Conservation (phyloP, 345 rosid species). For the Aquilaria yunnanensis region DNA sequence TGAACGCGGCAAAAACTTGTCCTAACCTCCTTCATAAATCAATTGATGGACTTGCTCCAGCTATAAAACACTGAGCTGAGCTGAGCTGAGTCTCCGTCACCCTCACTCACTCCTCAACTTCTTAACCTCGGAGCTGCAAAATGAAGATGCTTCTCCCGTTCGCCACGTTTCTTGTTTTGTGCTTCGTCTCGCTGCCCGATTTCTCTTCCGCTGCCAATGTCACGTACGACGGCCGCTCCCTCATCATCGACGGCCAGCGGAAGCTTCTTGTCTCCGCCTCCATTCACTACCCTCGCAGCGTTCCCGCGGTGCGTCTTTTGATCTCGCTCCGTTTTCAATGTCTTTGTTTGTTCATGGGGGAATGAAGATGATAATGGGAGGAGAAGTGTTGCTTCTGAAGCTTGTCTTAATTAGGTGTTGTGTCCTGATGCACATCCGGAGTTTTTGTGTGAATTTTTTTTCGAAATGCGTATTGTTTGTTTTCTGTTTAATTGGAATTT, state of each 20-base stretch:
- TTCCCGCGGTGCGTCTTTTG: conserved; percentile 43
- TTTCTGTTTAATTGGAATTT: background rate
- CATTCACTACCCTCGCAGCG: conserved; percentile 74
- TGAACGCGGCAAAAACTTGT: too few relatives aligned
- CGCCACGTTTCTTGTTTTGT: background rate
- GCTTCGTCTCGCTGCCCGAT: conserved; percentile 4
- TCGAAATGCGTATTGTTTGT: background rate
- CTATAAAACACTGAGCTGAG: too few relatives aligned
- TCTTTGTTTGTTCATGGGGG: background rate
- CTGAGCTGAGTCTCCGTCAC: too few relatives aligned
- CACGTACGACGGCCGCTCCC: conserved; percentile 54
- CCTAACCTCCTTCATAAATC: too few relatives aligned
- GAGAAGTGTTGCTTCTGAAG: background rate
- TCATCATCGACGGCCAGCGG: conserved; percentile 46
- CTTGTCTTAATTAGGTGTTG: too few relatives aligned
- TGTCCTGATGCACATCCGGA: too few relatives aligned
- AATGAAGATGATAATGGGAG: background rate
- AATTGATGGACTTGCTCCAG: too few relatives aligned
- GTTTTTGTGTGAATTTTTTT: background rate
- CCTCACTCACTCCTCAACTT: too few relatives aligned
- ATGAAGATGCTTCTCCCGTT: background rate
- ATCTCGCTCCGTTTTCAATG: background rate
- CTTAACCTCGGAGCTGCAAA: too few relatives aligned
- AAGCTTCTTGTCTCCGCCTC: conserved; percentile 70
- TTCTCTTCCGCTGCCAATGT: conserved; percentile 32